phyloP scores from a whole-genome alignment of 371 early-diverging fungal genomes.

The Mucor sp. region DNA sequence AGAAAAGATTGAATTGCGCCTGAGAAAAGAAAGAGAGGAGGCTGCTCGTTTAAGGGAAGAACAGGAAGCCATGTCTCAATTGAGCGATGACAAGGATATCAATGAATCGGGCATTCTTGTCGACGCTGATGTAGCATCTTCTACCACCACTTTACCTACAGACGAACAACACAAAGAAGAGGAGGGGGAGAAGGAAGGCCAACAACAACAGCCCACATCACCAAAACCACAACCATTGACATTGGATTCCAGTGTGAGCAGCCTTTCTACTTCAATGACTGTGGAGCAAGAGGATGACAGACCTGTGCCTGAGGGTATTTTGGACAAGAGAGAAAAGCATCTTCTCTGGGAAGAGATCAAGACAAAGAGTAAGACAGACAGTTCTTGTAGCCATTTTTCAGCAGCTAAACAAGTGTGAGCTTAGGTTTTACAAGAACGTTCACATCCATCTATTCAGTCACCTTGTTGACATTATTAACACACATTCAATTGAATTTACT shows the following conservation, averaged over 20 bases:
- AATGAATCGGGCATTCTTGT: constrained; percentile 6
- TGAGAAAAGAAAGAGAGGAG: constrained; percentile 22
- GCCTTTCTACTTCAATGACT: constrained; percentile 23
- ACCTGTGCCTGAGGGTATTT: constrained; percentile 27
- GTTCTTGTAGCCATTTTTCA: too few relatives aligned
- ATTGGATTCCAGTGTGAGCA: constrained; percentile 33
- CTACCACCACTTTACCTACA: neutral
- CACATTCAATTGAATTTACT: constrained; percentile 89
- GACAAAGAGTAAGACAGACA: constrained; percentile 70
- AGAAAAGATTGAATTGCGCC: constrained; percentile 32
- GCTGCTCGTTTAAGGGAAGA: constrained; percentile 20
- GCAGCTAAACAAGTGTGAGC: neutral
- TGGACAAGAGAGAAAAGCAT: constrained; percentile 62
- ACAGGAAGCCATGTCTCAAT: constrained; percentile 7
- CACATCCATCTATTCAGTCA: constrained; percentile 79
- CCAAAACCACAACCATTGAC: neutral
- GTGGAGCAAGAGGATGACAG: constrained; percentile 5
- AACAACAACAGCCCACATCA: neutral
- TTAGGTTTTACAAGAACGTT: constrained; percentile 81
- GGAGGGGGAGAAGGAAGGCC: neutral
- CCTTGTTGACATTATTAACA: constrained; percentile 79
- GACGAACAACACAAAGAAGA: neutral
- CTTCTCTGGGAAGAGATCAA: constrained; percentile 92
- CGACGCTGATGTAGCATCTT: neutral
- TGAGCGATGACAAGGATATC: neutral